Evolutionary conservation across 2,329 filamentous ascomycete species (phyloP).

Genomic region (Arthrinium puccinioides): DNA sequence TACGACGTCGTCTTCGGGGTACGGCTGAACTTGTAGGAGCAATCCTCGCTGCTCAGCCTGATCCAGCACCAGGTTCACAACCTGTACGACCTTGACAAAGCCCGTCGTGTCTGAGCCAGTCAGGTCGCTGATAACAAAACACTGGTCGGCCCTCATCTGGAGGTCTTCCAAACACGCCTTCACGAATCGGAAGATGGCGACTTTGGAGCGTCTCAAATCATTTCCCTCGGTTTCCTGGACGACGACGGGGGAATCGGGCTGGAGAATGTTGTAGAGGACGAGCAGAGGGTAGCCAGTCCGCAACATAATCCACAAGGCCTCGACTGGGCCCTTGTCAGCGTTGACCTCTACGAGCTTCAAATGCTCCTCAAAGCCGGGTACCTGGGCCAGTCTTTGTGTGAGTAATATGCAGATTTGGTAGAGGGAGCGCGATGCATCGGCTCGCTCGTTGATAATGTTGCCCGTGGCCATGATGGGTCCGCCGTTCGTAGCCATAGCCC

Average conservation of each 20-base stretch:
- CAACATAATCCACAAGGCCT: slow-evolving; percentile 83
- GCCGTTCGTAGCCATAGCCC: slow-evolving; percentile 29
- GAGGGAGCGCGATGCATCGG: slow-evolving; percentile 82
- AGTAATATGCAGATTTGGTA: slow-evolving; percentile 92
- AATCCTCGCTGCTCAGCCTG: slow-evolving; percentile 72
- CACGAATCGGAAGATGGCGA: slow-evolving; percentile 86
- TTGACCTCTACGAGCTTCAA: slow-evolving; percentile 66
- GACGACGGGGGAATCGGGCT: slow-evolving; percentile 60
- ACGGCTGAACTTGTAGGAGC: slow-evolving; percentile 52
- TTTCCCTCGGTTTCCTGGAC: slow-evolving; percentile 53
- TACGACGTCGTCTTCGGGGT: slow-evolving; percentile 45
- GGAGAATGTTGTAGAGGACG: slow-evolving; percentile 79
- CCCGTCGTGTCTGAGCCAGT: slow-evolving; percentile 93
- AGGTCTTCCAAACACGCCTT: slow-evolving; percentile 81
- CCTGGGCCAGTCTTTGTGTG: slow-evolving; percentile 71
- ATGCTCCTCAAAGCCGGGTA: slow-evolving; percentile 74
- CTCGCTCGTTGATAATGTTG: slow-evolving; percentile 96
- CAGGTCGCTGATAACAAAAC: slow-evolving; percentile 86
- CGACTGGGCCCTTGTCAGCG: slow-evolving; percentile 69
- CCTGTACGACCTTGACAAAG: slow-evolving; percentile 75
- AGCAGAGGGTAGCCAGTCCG: slow-evolving; percentile 78
- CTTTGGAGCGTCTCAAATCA: slow-evolving; percentile 74
- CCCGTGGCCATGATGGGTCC: slow-evolving; percentile 68
- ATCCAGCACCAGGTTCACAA: slow-evolving; percentile 88
- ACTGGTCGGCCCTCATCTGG: slow-evolving; percentile 70